These are phyloP conservation scores for Ceratobasidium sp. DNA, from an alignment of 1,284 basidiomycete species.

Conservation along the genomic window DNA sequence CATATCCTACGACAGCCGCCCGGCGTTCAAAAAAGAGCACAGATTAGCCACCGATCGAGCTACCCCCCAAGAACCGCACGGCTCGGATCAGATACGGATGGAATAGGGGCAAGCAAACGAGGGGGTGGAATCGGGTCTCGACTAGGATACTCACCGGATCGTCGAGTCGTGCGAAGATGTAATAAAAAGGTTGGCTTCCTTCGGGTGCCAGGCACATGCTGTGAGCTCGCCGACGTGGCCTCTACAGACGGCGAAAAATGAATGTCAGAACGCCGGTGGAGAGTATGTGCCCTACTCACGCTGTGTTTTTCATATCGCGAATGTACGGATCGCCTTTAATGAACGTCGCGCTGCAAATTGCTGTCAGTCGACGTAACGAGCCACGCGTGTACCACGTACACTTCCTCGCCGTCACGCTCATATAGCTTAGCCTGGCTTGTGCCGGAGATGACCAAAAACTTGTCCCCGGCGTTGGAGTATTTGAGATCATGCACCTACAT, in stretches of 20 bases:
- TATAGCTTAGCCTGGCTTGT: conserved; percentile 90
- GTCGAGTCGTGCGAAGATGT: conserved; percentile 96
- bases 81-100: conserved; percentile 39
- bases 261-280: neutral
- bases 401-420: conserved; percentile 88
- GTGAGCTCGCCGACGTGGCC: conserved; percentile 95
- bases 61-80: conserved; percentile 5
- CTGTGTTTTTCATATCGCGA: conserved; percentile 97
- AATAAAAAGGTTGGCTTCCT: conserved; percentile 82
- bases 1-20: conserved; percentile 75
- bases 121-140: conserved; percentile 9
- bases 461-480: conserved; percentile 86
- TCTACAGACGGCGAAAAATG: conserved; percentile 57
- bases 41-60: conserved; percentile 26
- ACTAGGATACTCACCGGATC: conserved; percentile 68
- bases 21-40: conserved; percentile 31
- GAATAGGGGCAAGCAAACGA: conserved; percentile 26
- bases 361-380: neutral
- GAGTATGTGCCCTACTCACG: conserved; percentile 61
- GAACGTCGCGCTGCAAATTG: conserved; percentile 74
- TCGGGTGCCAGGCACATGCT: conserved; percentile 92
- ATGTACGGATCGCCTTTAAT: conserved; percentile 98
- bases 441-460: conserved; percentile 87
- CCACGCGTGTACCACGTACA: conserved; percentile 65
- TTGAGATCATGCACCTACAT: conserved; percentile 86